Conservation (phyloP, 1,284 basidiomycete genomes). For the Macrocybe sp. region DNA sequence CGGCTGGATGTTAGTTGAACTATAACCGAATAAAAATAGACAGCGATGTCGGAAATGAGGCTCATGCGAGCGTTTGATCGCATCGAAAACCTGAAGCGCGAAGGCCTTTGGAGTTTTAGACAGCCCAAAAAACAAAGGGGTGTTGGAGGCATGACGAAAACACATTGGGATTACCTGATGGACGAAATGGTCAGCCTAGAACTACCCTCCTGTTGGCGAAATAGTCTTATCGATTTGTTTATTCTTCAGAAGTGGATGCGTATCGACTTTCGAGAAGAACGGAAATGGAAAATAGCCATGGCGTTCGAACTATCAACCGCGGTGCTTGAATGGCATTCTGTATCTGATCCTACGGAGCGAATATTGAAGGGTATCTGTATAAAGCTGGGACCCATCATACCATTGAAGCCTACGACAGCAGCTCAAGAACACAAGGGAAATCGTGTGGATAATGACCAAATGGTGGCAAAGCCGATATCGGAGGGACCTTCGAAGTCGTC, state of each 20-base stretch:
- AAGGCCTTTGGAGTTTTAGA: conserved; percentile 86
- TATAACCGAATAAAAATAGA: background rate
- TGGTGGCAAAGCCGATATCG: conserved; percentile 1
- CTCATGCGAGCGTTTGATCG: conserved; percentile 79
- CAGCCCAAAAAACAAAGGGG: conserved; percentile 94
- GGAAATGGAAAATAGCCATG: conserved; percentile 86
- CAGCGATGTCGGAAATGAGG: conserved; percentile 59
- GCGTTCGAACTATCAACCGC: conserved; percentile 85
- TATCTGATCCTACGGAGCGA: conserved; percentile 60
- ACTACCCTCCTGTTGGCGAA: conserved; percentile 1
- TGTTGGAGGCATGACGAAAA: conserved; percentile 74
- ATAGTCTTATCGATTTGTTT: conserved; percentile 4
- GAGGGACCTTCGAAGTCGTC: conserved; percentile 39
- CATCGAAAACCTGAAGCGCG: conserved; percentile 81
- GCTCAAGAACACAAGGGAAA: conserved; percentile 19
- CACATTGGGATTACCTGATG: conserved; percentile 94
- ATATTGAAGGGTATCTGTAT: conserved; percentile 65
- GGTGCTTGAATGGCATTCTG: conserved; percentile 85
- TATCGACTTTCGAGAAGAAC: conserved; percentile 91
- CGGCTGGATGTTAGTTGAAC: conserved; percentile 2
- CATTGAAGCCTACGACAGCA: conserved; percentile 47
- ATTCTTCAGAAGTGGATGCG: conserved; percentile 88
- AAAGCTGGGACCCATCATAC: conserved; percentile 6
- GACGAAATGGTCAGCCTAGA: conserved; percentile 84
- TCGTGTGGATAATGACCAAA: conserved; percentile 9